Evolutionary conservation across 2,329 filamentous ascomycete genomes (phyloP).

Genomic region (Apiospora kogelbergensis): DNA sequence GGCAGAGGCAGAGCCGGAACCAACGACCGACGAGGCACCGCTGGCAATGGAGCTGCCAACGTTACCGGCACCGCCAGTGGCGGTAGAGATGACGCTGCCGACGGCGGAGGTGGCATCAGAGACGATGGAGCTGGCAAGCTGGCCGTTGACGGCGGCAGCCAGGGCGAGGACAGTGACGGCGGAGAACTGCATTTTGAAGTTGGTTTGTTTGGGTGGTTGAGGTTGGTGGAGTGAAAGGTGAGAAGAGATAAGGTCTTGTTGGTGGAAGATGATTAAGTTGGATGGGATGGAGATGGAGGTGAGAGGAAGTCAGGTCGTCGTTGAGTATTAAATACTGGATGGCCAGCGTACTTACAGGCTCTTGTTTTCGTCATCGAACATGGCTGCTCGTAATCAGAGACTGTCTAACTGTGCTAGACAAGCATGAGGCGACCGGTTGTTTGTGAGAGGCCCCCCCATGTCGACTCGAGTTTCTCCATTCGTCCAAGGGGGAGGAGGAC

Average conservation of each 20-base stretch:
- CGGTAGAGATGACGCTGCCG: background rate
- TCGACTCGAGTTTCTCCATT: background rate
- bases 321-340: background rate
- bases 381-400: conserved; percentile 4
- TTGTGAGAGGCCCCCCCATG: background rate
- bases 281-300: background rate
- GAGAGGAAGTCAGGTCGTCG: background rate
- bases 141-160: conserved; percentile 1
- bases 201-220: background rate
- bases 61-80: background rate
- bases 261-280: background rate
- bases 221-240: background rate
- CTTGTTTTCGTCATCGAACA: conserved; percentile 3
- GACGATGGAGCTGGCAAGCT: background rate
- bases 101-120: background rate
- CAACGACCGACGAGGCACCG: background rate
- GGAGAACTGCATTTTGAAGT: conserved; percentile 10
- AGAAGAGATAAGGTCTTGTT: background rate
- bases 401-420: conserved; percentile 2
- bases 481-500: background rate
- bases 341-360: background rate
- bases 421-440: conserved; percentile 1
- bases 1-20: background rate
- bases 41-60: background rate
- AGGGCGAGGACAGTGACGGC: background rate